Evolutionary conservation across 2,329 filamentous ascomycete species (phyloP).

Genomic region (Ampelomyces quisqualis): DNA sequence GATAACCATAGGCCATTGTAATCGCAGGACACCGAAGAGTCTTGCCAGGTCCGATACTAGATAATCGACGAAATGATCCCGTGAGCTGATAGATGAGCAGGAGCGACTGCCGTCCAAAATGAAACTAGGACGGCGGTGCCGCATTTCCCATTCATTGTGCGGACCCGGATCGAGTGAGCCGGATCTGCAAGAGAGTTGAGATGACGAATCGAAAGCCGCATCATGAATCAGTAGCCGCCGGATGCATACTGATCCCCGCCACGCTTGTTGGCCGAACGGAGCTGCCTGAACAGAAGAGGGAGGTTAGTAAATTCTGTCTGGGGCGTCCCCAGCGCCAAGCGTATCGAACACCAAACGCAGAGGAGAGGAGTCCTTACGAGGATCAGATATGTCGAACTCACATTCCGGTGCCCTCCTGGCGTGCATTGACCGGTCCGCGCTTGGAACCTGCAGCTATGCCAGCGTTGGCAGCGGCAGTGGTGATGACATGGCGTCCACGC

Average conservation of each 20-base stretch:
- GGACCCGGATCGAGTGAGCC: conserved; percentile 30
- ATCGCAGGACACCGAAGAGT: conserved; percentile 28
- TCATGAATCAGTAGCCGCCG: conserved; percentile 52
- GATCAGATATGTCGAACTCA: conserved; percentile 80
- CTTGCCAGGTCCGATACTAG: conserved; percentile 37
- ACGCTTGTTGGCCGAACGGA: conserved; percentile 55
- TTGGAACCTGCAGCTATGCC: conserved; percentile 64
- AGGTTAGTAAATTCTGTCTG: conserved; percentile 53
- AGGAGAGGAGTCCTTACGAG: conserved; percentile 87
- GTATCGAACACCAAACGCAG: conserved; percentile 78
- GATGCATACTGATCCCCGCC: conserved; percentile 51
- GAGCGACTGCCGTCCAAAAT: conserved; percentile 42
- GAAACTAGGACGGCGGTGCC: conserved; percentile 46
- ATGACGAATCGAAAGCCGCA: conserved; percentile 45
- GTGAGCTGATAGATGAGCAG: conserved; percentile 42
- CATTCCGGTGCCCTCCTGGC: conserved; percentile 92
- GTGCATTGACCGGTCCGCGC: conserved; percentile 70
- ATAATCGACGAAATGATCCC: conserved; percentile 40
- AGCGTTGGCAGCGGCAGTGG: conserved; percentile 65
- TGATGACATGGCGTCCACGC: conserved; percentile 56
- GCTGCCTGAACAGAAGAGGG: conserved; percentile 50
- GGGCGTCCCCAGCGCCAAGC: conserved; percentile 67
- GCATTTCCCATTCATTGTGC: conserved; percentile 48
- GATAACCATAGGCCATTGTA: conserved; percentile 30
- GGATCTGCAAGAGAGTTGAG: conserved; percentile 44